A percentile compares a stretch with the other conserved stretches of the same genome.
phyloP scores from a whole-genome alignment of 176 grass and related monocot species.

The Pharus latifolius region DNA sequence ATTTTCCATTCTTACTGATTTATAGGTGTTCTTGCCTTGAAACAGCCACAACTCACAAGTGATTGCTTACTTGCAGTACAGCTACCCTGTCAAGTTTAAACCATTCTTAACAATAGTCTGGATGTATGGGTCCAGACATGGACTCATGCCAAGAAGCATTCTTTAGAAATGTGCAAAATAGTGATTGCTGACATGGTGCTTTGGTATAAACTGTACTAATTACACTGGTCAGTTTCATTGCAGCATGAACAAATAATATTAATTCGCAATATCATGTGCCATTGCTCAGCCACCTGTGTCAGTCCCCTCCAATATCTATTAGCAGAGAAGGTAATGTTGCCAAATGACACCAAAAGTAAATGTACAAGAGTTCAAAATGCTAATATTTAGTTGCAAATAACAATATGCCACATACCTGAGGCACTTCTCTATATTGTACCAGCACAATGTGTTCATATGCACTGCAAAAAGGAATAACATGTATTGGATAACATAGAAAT shows the following conservation, averaged over 20 bases:
- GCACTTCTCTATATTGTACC: conserved; percentile 87
- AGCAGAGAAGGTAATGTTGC: neutral
- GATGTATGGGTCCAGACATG: neutral
- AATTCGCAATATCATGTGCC: neutral
- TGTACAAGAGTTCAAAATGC: neutral
- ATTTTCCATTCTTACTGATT: neutral
- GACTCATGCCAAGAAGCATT: neutral
- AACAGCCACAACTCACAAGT: neutral
- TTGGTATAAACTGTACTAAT: neutral
- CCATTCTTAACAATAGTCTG: neutral
- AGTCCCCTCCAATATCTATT: neutral
- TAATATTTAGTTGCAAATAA: neutral
- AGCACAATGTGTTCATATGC: conserved; percentile 87
- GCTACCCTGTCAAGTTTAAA: neutral
- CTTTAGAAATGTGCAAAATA: neutral
- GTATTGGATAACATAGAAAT: neutral
- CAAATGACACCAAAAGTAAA: conserved; percentile 4
- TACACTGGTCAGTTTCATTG: neutral
- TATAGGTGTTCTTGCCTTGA: neutral
- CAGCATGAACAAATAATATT: neutral
- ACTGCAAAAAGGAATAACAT: conserved; percentile 41
- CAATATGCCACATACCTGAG: conserved; percentile 64
- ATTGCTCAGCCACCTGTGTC: neutral
- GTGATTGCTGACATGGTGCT: neutral
- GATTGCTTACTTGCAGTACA: neutral